These are phyloP conservation scores for Hyaloscypha finlandica DNA, from an alignment of 495 filamentous ascomycete genomes.

Conservation along the genomic window DNA sequence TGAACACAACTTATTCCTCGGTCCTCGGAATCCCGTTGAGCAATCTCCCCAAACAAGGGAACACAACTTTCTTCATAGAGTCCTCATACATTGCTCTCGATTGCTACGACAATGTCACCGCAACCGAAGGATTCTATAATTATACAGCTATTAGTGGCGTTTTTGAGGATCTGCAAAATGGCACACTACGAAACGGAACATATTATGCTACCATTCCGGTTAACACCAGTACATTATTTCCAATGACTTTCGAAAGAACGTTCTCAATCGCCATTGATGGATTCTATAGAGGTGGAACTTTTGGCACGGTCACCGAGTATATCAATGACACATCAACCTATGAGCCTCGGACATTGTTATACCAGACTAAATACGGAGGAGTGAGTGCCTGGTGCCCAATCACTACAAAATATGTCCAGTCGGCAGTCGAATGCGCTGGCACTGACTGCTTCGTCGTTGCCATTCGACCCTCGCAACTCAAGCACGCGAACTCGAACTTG, in stretches of 20 bases:
- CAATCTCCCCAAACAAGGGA: slow-evolving; percentile 1
- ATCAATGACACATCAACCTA: not conserved
- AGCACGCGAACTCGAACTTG: slow-evolving; percentile 5
- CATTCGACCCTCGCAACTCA: slow-evolving; percentile 1
- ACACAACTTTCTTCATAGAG: slow-evolving; percentile 7
- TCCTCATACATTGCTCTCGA: slow-evolving; percentile 8
- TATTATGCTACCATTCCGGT: not conserved
- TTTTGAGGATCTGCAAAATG: not conserved
- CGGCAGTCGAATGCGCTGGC: not conserved
- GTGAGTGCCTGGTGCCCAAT: slow-evolving; percentile 8
- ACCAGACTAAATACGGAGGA: slow-evolving; percentile 1
- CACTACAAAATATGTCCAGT: slow-evolving; percentile 12
- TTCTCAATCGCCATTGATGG: slow-evolving; percentile 6
- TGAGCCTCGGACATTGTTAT: slow-evolving; percentile 7
- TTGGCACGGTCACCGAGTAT: not conserved
- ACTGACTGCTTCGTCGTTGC: slow-evolving; percentile 7
- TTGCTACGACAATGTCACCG: slow-evolving; percentile 13
- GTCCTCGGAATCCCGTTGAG: slow-evolving; percentile 7
- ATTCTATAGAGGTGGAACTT: not conserved
- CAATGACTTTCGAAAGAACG: not conserved
- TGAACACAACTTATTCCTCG: slow-evolving; percentile 3
- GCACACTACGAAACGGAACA: not conserved
- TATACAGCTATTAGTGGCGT: not conserved
- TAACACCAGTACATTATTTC: not conserved
- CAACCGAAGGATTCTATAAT: not conserved